Base-by-base conservation (phyloP, 2,329 filamentous ascomycete species). In the Purpureocillium lavendulum region DNA sequence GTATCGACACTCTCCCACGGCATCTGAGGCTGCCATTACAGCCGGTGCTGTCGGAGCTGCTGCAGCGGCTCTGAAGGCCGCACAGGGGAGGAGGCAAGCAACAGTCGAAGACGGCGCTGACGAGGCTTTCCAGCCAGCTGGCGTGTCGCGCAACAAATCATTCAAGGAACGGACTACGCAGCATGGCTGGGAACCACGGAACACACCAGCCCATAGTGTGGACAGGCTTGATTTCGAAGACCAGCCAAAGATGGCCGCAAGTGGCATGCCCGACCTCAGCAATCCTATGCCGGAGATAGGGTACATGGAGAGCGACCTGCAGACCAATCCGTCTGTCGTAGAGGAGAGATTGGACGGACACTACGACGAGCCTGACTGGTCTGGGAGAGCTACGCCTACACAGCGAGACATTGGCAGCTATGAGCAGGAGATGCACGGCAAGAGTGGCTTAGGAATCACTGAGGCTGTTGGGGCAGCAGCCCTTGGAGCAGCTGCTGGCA, bases 261-360 rank as follows among this genome's bases (percentile, higher is more conserved):
- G 73, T 55, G 82, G 80, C 35, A 58, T 89, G 44, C 87, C 87
- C 4, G 73, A 82, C 47, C 63, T 75, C 29, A 64, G 80, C 41
- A 71, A 89, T 49, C 82, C 84, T 5, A 76, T 89, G 67, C 86
- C 84, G 0, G 87, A 89, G 54, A 80, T 85, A 52, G 87, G 83
- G 4, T 83, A 86, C 48, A 50, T 64, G 2, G 68, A 73, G 10
- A 73, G 77, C 30, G 87, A 94, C 45, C 73, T 87, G 13, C 82
- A 78, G 34, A 94, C 88, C 14, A 94, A 94, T 54, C 87, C 87
- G 3, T 95, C 89, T 0, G 72, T 89, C 36, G 79, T 94, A 31
- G 76, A 88, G 48, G 87, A 84, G 14, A 82, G 81, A 1, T 74
- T 84, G 36, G 80, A 77, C 37, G 77, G 75, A 2, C 53, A 60